Evolutionary conservation across 2,329 filamentous ascomycete genomes (phyloP).

Genomic region (Beauveria varroae): DNA sequence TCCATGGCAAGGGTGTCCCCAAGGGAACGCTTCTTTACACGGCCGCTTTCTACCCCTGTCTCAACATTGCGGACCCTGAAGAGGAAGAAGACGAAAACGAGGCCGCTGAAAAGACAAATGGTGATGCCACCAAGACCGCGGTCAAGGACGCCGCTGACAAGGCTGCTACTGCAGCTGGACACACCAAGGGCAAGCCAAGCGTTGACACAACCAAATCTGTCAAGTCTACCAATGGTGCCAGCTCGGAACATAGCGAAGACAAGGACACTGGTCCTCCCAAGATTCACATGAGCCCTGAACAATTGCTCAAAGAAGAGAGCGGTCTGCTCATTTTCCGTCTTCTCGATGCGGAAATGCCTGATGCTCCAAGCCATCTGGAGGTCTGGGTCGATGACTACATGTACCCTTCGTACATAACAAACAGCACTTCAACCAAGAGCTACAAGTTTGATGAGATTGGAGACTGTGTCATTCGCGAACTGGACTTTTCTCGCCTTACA

Average conservation of each 20-base stretch:
- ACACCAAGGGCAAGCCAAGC: slow-evolving; percentile 37
- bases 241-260: slow-evolving; percentile 30
- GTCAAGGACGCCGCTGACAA: slow-evolving; percentile 36
- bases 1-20: slow-evolving; percentile 62
- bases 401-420: slow-evolving; percentile 80
- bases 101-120: slow-evolving; percentile 13
- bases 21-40: slow-evolving; percentile 82
- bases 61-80: slow-evolving; percentile 83
- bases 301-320: slow-evolving; percentile 79
- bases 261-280: slow-evolving; percentile 58
- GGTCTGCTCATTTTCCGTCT: slow-evolving; percentile 92
- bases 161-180: slow-evolving; percentile 18
- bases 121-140: slow-evolving; percentile 19
- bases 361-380: slow-evolving; percentile 70
- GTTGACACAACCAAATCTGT: slow-evolving; percentile 18
- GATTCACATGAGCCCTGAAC: slow-evolving; percentile 68
- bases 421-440: slow-evolving; percentile 60
- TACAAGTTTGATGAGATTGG: slow-evolving; percentile 85
- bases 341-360: slow-evolving; percentile 77
- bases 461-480: slow-evolving; percentile 90
- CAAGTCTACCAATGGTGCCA: slow-evolving; percentile 14
- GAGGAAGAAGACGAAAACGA: slow-evolving; percentile 61
- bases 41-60: slow-evolving; percentile 80
- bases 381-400: slow-evolving; percentile 91
- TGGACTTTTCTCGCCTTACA: slow-evolving; percentile 93